phyloP scores from a whole-genome alignment of 371 early-diverging fungal species.

The Nematocida homosporus region DNA sequence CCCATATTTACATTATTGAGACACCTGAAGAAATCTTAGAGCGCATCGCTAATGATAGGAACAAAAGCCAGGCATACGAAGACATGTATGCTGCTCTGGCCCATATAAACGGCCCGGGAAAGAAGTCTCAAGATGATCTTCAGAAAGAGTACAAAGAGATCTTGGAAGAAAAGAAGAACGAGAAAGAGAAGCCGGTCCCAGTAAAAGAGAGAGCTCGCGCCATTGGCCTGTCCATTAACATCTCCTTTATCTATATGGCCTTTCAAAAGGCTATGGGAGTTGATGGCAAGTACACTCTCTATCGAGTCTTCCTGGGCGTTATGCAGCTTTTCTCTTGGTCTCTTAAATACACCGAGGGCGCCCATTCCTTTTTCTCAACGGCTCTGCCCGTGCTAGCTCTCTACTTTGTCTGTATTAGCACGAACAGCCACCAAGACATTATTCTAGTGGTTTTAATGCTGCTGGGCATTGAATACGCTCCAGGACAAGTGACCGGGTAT shows the following conservation, averaged over 20 bases:
- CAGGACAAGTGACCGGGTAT: neutral
- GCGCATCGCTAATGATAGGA: neutral
- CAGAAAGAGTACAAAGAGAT: conserved; percentile 28
- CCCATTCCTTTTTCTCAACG: neutral
- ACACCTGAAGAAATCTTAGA: conserved; percentile 48
- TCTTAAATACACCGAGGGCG: conserved; percentile 5
- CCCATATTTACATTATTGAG: conserved; percentile 36
- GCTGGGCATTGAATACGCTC: conserved; percentile 12
- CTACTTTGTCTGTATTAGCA: conserved; percentile 44
- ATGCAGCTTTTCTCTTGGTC: conserved; percentile 44
- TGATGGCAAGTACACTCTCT: conserved; percentile 18
- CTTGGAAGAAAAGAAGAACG: neutral
- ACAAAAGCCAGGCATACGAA: conserved; percentile 40
- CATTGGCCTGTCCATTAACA: conserved; percentile 10
- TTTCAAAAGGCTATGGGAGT: conserved; percentile 37
- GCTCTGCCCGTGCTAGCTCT: conserved; percentile 25
- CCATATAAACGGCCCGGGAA: conserved; percentile 33
- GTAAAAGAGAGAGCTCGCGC: conserved; percentile 2
- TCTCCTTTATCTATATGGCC: conserved; percentile 52
- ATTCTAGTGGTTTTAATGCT: conserved; percentile 35
- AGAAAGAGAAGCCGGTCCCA: neutral
- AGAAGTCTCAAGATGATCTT: conserved; percentile 14
- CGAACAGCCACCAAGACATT: conserved; percentile 23
- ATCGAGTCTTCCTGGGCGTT: conserved; percentile 28
- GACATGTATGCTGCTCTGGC: conserved; percentile 20